Percentiles rank a stretch among this genome's conserved stretches.
These are phyloP conservation scores for Pleurotus djamor DNA, from an alignment of 768 basidiomycete species.

Conservation along the genomic window DNA sequence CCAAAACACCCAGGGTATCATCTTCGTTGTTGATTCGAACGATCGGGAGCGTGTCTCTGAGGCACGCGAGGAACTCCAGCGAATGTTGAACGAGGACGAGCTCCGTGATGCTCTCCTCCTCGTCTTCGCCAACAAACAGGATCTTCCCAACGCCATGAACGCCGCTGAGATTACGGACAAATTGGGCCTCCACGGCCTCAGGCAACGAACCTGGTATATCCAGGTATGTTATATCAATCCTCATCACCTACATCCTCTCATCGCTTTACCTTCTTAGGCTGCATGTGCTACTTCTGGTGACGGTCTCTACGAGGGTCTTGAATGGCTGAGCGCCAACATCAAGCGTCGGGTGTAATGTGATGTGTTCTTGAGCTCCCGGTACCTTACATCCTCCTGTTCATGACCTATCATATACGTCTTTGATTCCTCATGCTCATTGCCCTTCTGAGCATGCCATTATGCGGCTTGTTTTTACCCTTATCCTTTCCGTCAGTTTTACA, in stretches of 20 bases:
- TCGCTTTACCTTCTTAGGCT: conserved; percentile 50
- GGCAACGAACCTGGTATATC: conserved; percentile 98
- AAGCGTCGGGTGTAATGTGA: conserved; percentile 72
- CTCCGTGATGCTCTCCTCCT: conserved; percentile 97
- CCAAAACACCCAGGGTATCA: conserved; percentile 99
- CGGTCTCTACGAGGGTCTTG: conserved; percentile 97
- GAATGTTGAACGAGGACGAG: conserved; percentile 99
- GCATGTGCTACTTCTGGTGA: conserved; percentile 99
- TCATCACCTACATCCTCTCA: conserved; percentile 12
- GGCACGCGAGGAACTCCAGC: conserved; percentile 97
- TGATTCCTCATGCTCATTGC: conserved; percentile 34
- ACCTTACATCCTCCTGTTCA: conserved; percentile 54
- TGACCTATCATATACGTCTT: conserved; percentile 53
- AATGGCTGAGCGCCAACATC: conserved; percentile 94
- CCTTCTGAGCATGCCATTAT: conserved; percentile 15
- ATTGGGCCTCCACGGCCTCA: conserved; percentile 95
- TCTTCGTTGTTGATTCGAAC: conserved; percentile 99
- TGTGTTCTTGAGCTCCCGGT: conserved; percentile 29
- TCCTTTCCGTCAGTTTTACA: conserved; percentile 26
- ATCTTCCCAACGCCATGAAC: conserved; percentile 99
- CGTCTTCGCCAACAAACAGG: conserved; percentile 99
- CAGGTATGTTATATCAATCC: conserved; percentile 49
- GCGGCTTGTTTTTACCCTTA: not conserved
- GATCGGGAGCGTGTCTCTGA: conserved; percentile 99
- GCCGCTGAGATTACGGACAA: conserved; percentile 99